A percentile compares a stretch with the other conserved stretches of the same genome.
phyloP scores from a whole-genome alignment of 257 asterid species.

The Solanum tarijense region DNA sequence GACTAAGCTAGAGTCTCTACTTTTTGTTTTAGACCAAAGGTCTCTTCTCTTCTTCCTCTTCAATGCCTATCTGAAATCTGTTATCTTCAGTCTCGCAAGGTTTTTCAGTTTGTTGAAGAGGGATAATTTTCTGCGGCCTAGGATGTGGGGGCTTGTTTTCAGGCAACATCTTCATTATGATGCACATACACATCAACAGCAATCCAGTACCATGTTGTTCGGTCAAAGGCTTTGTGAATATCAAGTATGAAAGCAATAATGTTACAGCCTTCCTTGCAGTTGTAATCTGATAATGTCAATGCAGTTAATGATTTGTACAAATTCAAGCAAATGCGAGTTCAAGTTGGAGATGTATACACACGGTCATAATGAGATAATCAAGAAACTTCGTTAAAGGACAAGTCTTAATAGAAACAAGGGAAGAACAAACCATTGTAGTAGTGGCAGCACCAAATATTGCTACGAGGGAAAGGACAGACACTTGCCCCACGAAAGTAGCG shows the following conservation, averaged over 20 bases:
- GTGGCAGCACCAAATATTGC: slow-evolving; percentile 94
- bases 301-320: background rate
- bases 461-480: slow-evolving; percentile 85
- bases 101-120: slow-evolving; percentile 10
- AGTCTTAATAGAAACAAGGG: background rate
- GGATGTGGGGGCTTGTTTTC: slow-evolving; percentile 27
- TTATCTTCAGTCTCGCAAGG: slow-evolving; percentile 9
- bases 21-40: slow-evolving; percentile 43
- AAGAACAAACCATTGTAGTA: slow-evolving; percentile 67
- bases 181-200: slow-evolving; percentile 68
- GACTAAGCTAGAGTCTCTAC: background rate
- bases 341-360: background rate
- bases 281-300: slow-evolving; percentile 42
- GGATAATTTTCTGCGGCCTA: slow-evolving; percentile 3
- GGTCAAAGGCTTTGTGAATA: slow-evolving; percentile 84
- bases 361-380: background rate
- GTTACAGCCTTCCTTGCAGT: slow-evolving; percentile 95
- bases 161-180: slow-evolving; percentile 72
- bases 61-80: slow-evolving; percentile 28
- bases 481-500: slow-evolving; percentile 90
- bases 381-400: background rate
- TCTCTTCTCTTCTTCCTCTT: slow-evolving; percentile 56
- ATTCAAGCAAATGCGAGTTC: background rate
- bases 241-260: slow-evolving; percentile 62
- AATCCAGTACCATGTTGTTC: slow-evolving; percentile 76